These are phyloP conservation scores for Chenopodium suecicum DNA, from an alignment of 148 eudicot species.

Conservation along the genomic window DNA sequence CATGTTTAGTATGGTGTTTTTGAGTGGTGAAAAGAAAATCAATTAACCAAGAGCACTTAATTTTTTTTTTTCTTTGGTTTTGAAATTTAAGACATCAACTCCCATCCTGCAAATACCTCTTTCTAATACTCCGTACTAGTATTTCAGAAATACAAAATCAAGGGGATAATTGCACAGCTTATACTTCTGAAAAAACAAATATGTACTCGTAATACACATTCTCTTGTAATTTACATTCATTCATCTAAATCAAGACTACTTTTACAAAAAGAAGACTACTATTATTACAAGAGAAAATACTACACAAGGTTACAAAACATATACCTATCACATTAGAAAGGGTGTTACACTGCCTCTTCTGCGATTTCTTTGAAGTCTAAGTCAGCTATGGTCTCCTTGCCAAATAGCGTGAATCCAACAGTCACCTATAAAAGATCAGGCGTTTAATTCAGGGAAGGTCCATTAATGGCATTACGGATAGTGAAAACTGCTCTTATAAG, in stretches of 20 bases:
- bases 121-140: background rate
- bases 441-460: background rate
- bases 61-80: too few species aligned
- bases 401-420: constrained; percentile 79
- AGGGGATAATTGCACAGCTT: background rate
- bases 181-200: background rate
- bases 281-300: background rate
- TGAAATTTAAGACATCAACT: too few species aligned
- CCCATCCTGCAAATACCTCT: background rate
- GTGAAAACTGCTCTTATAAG: background rate
- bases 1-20: too few species aligned
- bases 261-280: too few species aligned
- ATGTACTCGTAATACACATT: background rate
- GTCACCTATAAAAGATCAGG: constrained; percentile 57
- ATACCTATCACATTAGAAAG: background rate
- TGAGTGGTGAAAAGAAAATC: too few species aligned
- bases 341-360: constrained; percentile 38
- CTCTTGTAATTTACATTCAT: constrained; percentile 1
- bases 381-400: constrained; percentile 87
- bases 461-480: background rate
- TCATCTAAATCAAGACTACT: background rate
- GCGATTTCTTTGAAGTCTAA: constrained; percentile 52
- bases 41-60: too few species aligned
- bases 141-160: too few species aligned
- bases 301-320: background rate